phyloP scores from a whole-genome alignment of 1,284 basidiomycete genomes.

The Pascua guehoae region DNA sequence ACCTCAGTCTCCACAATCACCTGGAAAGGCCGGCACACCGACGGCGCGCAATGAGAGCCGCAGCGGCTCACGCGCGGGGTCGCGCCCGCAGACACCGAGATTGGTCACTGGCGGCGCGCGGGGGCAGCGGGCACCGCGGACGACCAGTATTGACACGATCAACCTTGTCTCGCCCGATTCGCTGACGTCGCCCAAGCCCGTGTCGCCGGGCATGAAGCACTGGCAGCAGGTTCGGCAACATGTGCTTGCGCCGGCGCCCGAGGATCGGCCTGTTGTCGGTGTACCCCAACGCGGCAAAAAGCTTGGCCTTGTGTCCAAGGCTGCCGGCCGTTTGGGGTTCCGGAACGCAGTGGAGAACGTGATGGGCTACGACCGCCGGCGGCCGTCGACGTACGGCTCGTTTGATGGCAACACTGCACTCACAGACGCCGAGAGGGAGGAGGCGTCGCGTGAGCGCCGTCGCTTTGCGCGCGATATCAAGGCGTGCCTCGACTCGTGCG shows the following conservation, averaged over 20 bases:
- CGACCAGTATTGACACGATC: too few species aligned
- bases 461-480: constrained; percentile 41
- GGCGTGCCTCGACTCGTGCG: constrained; percentile 37
- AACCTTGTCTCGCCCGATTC: too few species aligned
- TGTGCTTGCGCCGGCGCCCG: constrained; percentile 34
- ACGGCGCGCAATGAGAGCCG: too few species aligned
- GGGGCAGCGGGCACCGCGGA: too few species aligned
- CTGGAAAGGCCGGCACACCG: too few species aligned
- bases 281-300: constrained; percentile 17
- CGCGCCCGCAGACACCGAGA: too few species aligned
- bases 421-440: constrained; percentile 35
- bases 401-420: constrained; percentile 16
- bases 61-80: too few species aligned
- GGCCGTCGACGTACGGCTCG: constrained; percentile 19
- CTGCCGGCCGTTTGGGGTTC: constrained; percentile 39
- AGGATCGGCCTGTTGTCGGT: constrained; percentile 16
- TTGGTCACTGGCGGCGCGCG: too few species aligned
- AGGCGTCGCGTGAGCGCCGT: constrained; percentile 36
- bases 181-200: too few species aligned
- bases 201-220: constrained; percentile 37
- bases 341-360: constrained; percentile 38
- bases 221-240: constrained; percentile 44
- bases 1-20: too few species aligned
- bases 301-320: constrained; percentile 34
- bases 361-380: constrained; percentile 32